Percentiles rank a stretch among this genome's conserved stretches.
Evolutionary conservation across 768 basidiomycete species (phyloP).

Genomic region (Gautieria morchelliformis): DNA sequence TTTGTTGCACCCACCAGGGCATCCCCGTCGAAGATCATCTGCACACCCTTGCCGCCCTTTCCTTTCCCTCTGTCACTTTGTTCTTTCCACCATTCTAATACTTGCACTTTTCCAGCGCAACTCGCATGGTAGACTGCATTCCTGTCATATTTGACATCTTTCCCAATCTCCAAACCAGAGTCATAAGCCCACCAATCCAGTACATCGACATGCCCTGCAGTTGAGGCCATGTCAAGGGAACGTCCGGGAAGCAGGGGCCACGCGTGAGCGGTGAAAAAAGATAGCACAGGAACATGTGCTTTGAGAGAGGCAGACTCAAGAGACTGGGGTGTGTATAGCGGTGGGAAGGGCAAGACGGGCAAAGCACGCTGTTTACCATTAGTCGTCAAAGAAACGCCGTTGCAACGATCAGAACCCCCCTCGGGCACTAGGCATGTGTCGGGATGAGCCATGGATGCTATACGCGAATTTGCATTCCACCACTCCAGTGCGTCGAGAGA

Average conservation of each 20-base stretch:
- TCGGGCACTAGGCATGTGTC: background rate
- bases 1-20: conserved; percentile 71
- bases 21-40: conserved; percentile 73
- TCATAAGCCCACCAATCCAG: conserved; percentile 76
- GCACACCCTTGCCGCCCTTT: conserved; percentile 43
- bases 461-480: conserved; percentile 59
- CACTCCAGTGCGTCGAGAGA: conserved; percentile 68
- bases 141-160: conserved; percentile 52
- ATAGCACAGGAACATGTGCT: conserved; percentile 64
- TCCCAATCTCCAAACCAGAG: conserved; percentile 54
- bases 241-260: conserved; percentile 82
- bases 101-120: conserved; percentile 69
- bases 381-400: background rate
- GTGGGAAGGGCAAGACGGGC: conserved; percentile 24
- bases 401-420: background rate
- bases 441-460: background rate
- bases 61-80: conserved; percentile 5
- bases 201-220: conserved; percentile 62
- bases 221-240: conserved; percentile 79
- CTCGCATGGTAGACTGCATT: conserved; percentile 71
- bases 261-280: conserved; percentile 16
- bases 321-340: conserved; percentile 73
- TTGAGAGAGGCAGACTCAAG: conserved; percentile 73
- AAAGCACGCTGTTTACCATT: background rate
- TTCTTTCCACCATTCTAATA: conserved; percentile 76